Evolutionary conservation across 495 filamentous ascomycete species (phyloP).

Genomic region (Pyronema omphalodes): DNA sequence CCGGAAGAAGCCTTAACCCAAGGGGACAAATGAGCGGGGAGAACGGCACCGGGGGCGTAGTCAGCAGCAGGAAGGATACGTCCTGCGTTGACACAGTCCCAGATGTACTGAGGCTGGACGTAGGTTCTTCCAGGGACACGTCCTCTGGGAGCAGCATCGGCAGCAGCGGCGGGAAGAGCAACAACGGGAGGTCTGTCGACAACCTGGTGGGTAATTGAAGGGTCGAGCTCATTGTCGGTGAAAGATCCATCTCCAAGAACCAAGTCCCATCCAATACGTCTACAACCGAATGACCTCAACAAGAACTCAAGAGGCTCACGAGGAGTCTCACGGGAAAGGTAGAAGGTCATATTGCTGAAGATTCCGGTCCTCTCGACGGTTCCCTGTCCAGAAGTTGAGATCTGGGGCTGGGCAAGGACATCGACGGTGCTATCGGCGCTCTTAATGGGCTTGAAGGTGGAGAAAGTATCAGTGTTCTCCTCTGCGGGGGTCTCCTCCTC

Average conservation of each 20-base stretch:
- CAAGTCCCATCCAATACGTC: slow-evolving; percentile 82
- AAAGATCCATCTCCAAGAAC: slow-evolving; percentile 81
- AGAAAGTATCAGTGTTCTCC: slow-evolving; percentile 48
- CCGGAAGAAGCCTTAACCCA: slow-evolving; percentile 24
- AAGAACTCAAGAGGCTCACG: slow-evolving; percentile 84
- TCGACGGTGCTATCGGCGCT: slow-evolving; percentile 57
- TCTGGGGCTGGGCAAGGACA: slow-evolving; percentile 62
- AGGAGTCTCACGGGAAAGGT: slow-evolving; percentile 83
- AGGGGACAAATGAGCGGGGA: slow-evolving; percentile 54
- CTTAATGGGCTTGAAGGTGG: slow-evolving; percentile 57
- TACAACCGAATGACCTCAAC: slow-evolving; percentile 86
- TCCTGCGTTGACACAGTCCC: slow-evolving; percentile 85
- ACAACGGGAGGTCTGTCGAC: slow-evolving; percentile 68
- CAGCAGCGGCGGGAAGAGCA: slow-evolving; percentile 38
- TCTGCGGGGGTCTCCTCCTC: slow-evolving; percentile 30
- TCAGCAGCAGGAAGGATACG: slow-evolving; percentile 71
- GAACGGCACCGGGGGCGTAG: slow-evolving; percentile 71
- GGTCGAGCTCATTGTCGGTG: slow-evolving; percentile 70
- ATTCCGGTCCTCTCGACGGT: slow-evolving; percentile 41
- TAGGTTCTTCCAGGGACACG: slow-evolving; percentile 79
- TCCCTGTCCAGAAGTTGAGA: slow-evolving; percentile 33
- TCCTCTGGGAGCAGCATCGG: slow-evolving; percentile 32
- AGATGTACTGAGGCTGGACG: slow-evolving; percentile 93
- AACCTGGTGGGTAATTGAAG: slow-evolving; percentile 84
- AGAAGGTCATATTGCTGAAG: slow-evolving; percentile 77